Percentiles rank a stretch among this genome's conserved stretches.
Evolutionary conservation across 441 rosid genomes (phyloP).

Genomic region (Biscutella laevigata): DNA sequence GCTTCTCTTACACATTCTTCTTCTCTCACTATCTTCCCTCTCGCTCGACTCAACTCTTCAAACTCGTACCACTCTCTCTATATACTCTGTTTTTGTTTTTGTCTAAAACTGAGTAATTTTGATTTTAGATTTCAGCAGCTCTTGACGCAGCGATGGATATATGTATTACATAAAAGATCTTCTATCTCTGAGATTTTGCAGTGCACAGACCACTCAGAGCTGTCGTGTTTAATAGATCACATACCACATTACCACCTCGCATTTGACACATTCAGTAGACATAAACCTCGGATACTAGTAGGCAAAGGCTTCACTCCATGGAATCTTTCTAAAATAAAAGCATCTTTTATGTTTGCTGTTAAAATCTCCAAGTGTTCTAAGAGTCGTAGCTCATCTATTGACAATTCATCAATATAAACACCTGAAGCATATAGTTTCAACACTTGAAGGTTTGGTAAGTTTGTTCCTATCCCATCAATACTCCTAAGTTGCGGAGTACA

Average conservation of each 20-base stretch:
- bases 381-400: conserved; percentile 9
- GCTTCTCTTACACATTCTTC: conserved; percentile 1
- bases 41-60: conserved; percentile 1
- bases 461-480: not conserved
- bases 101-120: not conserved
- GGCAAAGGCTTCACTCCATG: not conserved
- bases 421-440: not conserved
- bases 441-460: conserved; percentile 7
- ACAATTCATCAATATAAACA: not conserved
- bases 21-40: not conserved
- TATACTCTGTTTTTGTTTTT: not conserved
- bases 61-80: not conserved
- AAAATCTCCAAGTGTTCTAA: conserved; percentile 14
- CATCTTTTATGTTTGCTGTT: not conserved
- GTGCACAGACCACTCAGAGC: not conserved
- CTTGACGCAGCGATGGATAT: conserved; percentile 83
- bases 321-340: conserved; percentile 3
- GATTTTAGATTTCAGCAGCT: conserved; percentile 66
- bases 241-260: not conserved
- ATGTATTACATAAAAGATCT: too few relatives aligned
- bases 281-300: not conserved
- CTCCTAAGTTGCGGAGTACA: not conserved
- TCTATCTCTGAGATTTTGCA: not conserved
- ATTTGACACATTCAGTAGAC: not conserved
- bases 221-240: not conserved